Percentiles rank a stretch among this genome's conserved stretches.
Conservation (phyloP, 305 asterid genomes). For the Solanum hybrid region DNA sequence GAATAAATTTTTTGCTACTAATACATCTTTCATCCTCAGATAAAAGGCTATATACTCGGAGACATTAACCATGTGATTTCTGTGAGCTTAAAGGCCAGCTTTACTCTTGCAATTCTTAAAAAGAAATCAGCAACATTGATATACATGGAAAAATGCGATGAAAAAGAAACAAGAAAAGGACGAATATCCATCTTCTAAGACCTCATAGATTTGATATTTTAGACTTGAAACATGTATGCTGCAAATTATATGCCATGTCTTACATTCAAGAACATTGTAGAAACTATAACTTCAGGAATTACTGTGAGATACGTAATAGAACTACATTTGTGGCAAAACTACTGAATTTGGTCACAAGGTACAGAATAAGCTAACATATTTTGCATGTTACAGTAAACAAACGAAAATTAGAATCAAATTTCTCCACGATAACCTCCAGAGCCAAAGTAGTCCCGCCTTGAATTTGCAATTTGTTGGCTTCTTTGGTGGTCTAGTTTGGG, state of each 20-base stretch:
- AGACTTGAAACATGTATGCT: background rate
- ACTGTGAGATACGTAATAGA: background rate
- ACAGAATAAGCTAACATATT: background rate
- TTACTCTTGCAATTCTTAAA: background rate
- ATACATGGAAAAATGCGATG: background rate
- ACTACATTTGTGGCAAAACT: background rate
- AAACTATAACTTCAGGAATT: background rate
- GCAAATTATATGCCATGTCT: background rate
- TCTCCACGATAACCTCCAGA: constrained; percentile 88
- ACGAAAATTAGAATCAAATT: constrained; percentile 24
- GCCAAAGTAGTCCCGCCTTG: constrained; percentile 73
- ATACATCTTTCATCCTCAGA: too few relatives aligned
- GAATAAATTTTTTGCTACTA: too few relatives aligned
- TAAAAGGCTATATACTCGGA: too few relatives aligned
- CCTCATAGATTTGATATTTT: background rate
- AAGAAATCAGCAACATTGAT: background rate
- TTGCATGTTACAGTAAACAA: background rate
- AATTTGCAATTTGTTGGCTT: constrained; percentile 65
- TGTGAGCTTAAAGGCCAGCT: too few relatives aligned
- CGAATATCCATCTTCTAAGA: background rate
- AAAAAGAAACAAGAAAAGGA: background rate
- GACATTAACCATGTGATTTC: too few relatives aligned
- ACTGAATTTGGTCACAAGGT: background rate
- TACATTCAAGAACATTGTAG: background rate
- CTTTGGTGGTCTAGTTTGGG: constrained; percentile 78